Evolutionary conservation across 2,329 filamentous ascomycete genomes (phyloP), one percentile per base, ranked within the genome.

Genomic region (Cryphonectria japonica): DNA sequence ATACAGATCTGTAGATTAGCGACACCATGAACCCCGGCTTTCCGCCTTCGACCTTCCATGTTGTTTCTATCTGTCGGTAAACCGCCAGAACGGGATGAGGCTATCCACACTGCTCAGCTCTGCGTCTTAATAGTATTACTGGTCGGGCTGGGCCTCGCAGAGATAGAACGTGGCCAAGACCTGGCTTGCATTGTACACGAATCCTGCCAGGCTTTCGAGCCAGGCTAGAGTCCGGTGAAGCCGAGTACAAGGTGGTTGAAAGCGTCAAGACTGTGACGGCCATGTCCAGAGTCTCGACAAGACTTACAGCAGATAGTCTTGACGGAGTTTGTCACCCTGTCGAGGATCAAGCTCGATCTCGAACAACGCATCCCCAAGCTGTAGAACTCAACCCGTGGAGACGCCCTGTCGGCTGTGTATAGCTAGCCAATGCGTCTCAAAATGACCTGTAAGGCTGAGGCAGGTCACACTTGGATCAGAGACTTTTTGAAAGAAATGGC

Each of bases 71-170:
- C 26, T 43, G 3, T 26, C 43, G 29, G 63, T 50, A 8, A 19
- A 22, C 46, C 22, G 22, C 46, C 19, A 50, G 26, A 22, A 39
- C 26, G 26, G 63, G 32, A 50, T 50, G 66, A 61, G 29, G 66
- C 57, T 67, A 67, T 67, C 61, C 66, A n/a, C 66, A 67, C 63
- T 19, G 16, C 13, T 50, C n/a, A n/a, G 26, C 41, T n/a, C n/a
- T 2, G 32, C 26, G 57, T 50, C 46, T 50, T 22, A 6, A 39
- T 39, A 39, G 37, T 39, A 5, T 5, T 32, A 29, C 7, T 9
- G 26, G 29, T 3, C 13, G 13, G 14, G 54, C 26, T 32, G 14
- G 26, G 29, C 6, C 54, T 59, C 54, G 3, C 54, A 19, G 16
- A 19, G 13, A 57, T 4, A 29, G 11, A 16, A 19, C 14, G 26